Evolutionary conservation across 768 basidiomycete species (phyloP).

Genomic region (Lepiota venenata): DNA sequence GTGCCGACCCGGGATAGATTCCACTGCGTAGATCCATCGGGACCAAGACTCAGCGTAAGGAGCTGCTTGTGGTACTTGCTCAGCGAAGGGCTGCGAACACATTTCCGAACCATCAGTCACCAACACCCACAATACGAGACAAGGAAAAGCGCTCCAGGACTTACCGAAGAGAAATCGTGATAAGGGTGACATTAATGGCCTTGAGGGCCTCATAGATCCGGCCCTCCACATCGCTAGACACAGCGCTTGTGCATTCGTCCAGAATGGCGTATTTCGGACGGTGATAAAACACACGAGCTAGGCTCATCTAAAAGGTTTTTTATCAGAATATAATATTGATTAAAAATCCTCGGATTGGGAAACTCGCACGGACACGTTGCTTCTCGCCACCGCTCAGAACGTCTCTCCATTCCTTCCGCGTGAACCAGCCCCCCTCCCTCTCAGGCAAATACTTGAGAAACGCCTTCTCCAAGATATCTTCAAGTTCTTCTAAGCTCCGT

Average conservation of each 20-base stretch:
- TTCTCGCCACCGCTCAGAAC: conserved; percentile 97
- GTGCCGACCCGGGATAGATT: conserved; percentile 68
- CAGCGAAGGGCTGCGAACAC: conserved; percentile 62
- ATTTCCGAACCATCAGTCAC: no score
- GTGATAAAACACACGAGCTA: conserved; percentile 93
- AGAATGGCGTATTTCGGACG: conserved; percentile 78
- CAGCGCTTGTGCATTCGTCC: conserved; percentile 94
- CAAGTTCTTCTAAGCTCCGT: conserved; percentile 64
- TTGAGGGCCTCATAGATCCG: conserved; percentile 95
- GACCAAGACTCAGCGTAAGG: conserved; percentile 72
- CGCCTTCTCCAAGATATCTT: conserved; percentile 74
- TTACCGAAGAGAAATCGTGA: conserved; percentile 87
- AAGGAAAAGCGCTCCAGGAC: conserved; percentile 16
- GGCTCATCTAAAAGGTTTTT: conserved; percentile 51
- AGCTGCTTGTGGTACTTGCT: conserved; percentile 89
- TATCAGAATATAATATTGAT: not conserved
- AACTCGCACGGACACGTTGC: conserved; percentile 49
- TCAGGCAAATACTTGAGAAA: conserved; percentile 82
- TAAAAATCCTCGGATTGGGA: not conserved
- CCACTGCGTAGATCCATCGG: conserved; percentile 58
- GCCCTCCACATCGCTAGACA: conserved; percentile 95
- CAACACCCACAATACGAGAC: no score
- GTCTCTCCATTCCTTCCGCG: conserved; percentile 94
- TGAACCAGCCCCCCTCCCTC: conserved; percentile 86
- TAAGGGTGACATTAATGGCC: conserved; percentile 82